phyloP scores from a whole-genome alignment of 1,139 yeast species.

The Scheffersomyces illinoinensis region DNA sequence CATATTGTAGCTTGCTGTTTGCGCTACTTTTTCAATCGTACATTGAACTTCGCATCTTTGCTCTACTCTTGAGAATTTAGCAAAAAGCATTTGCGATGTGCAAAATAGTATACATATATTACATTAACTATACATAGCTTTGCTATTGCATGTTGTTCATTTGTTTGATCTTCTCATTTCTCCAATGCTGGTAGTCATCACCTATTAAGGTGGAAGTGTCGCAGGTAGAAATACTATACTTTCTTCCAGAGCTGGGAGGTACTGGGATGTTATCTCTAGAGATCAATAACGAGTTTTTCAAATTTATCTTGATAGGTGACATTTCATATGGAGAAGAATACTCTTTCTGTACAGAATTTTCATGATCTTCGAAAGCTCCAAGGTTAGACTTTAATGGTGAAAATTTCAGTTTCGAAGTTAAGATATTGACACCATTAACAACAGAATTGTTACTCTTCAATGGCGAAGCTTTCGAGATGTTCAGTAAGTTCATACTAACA shows the following conservation, averaged over 20 bases:
- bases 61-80: not conserved
- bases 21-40: not conserved
- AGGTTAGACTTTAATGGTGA: slow-evolving; percentile 10
- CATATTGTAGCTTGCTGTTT: not conserved
- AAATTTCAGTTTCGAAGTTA: slow-evolving; percentile 4
- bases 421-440: slow-evolving; percentile 4
- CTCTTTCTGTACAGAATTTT: slow-evolving; percentile 1
- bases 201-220: slow-evolving; percentile 44
- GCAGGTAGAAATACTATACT: slow-evolving; percentile 24
- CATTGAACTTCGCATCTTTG: not conserved
- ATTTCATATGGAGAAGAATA: slow-evolving; percentile 11
- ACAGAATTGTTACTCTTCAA: slow-evolving; percentile 13
- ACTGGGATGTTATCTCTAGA: not conserved
- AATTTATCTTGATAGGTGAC: slow-evolving; percentile 22
- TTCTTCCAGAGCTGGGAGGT: slow-evolving; percentile 5
- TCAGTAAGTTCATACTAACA: slow-evolving; percentile 1
- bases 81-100: not conserved
- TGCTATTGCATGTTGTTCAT: slow-evolving; percentile 17
- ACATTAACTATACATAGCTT: not conserved
- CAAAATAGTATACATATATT: not conserved
- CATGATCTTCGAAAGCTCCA: not conserved
- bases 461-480: slow-evolving; percentile 19
- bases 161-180: slow-evolving; percentile 39
- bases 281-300: slow-evolving; percentile 3
- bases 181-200: slow-evolving; percentile 45